Conservation (phyloP, 306 rosid genomes). For the Echinosophora koreensis region DNA sequence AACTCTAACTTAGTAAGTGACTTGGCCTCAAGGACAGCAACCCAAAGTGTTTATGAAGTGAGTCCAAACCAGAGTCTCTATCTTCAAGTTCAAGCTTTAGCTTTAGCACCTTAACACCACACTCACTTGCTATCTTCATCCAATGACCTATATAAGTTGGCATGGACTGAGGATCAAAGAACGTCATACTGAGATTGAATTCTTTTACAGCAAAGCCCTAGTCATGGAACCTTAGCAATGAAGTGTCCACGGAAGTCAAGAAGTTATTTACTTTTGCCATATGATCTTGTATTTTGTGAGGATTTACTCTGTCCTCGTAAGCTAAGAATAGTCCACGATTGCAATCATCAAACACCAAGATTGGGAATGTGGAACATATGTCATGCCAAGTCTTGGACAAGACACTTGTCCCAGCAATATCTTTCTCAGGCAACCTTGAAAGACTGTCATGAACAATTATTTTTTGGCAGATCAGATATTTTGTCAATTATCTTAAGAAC, state of each 20-base stretch:
- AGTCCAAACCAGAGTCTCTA: no score
- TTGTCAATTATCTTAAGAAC: no score
- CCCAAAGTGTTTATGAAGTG: background rate
- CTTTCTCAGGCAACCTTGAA: constrained; percentile 21
- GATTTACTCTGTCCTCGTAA: background rate
- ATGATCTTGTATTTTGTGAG: background rate
- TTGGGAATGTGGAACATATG: background rate
- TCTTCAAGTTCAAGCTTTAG: no score
- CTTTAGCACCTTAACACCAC: no score
- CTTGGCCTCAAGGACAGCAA: background rate
- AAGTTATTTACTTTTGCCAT: background rate
- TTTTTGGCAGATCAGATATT: constrained; percentile 22
- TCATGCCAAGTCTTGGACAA: constrained; percentile 16
- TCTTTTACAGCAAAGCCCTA: no score
- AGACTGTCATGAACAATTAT: constrained; percentile 39
- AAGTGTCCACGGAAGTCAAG: no score
- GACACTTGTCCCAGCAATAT: constrained; percentile 1
- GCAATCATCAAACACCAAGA: background rate
- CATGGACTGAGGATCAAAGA: no score
- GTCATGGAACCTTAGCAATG: no score
- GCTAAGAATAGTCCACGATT: background rate
- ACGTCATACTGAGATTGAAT: no score
- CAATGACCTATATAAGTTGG: no score
- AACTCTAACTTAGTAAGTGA: no score
- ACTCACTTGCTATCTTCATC: no score